Base-by-base conservation (phyloP, 768 basidiomycete genomes). In the Pleurotus cornucopiae region DNA sequence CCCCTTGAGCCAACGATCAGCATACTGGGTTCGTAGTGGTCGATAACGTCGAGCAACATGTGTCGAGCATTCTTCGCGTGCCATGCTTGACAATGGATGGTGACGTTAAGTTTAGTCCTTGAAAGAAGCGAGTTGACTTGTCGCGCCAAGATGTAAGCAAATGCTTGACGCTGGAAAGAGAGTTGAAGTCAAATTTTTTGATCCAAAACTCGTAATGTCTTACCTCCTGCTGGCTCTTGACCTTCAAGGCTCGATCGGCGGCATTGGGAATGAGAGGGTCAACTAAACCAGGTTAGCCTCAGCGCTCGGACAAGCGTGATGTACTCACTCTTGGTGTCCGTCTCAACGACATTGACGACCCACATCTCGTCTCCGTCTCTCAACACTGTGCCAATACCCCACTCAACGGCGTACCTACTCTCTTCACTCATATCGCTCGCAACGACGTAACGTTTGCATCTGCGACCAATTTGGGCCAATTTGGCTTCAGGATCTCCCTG, bases 391-490 rank as follows among this genome's bases (percentile, higher is more conserved):
- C 95, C 96, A 54, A 98, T 95, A 7, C 91, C 93, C 97, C 96
- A 99, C 69, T 98, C 95, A 5, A 98, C 84, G 0, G 97, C 97
- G 69, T 95, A 99, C 34, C 88, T 78, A 69, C 86, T 88, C 73
- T 99, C 96, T 61, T 97, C 92, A 58, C 90, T 93, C 63, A 98
- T 68, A 79, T 99, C 97, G 65, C 94, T 97, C 4, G 94, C 90
- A 18, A 98, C 88, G 9, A 97, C 77, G 69, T 98, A 99, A 58
- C 82, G 79, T 61, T 82, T 77, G 60, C 81, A 78, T 66, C 82
- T 81, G 5, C 83, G 76, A 16, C 69, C 75, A 18, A 21, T 18
- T 13, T 40, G 51, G 44, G 75, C 75, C 44, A 80, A 73, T 56
- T 81, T 81, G 0, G 73, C 74, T 0, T 68, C 81, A 1, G 94